These are phyloP conservation scores for Aspergillus vadensis DNA, from an alignment of 2,329 filamentous ascomycete species.

Conservation along the genomic window DNA sequence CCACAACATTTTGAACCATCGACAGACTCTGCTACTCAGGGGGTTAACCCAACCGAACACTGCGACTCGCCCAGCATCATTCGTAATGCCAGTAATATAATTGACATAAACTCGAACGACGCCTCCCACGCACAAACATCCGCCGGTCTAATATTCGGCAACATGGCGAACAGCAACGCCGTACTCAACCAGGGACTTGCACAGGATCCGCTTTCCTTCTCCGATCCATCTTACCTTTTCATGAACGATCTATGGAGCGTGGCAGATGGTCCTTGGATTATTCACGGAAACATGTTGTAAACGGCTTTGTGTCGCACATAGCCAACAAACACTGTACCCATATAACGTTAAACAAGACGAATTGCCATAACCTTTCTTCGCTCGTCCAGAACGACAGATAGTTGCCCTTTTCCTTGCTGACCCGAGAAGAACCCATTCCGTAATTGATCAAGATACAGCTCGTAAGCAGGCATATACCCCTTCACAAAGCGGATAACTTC, in stretches of 20 bases:
- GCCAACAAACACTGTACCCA: too few relatives aligned
- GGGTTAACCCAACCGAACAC: background rate
- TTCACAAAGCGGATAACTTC: background rate
- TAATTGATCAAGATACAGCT: background rate
- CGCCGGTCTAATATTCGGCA: background rate
- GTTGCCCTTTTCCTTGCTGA: background rate
- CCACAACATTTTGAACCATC: background rate
- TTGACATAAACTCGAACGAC: background rate
- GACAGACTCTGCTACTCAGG: background rate
- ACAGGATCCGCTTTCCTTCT: background rate
- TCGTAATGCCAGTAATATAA: background rate
- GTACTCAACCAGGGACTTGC: background rate
- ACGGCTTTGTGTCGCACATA: too few relatives aligned
- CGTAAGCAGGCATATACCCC: slow-evolving; percentile 7
- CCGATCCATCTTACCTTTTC: slow-evolving; percentile 16
- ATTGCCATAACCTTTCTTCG: background rate
- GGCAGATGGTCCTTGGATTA: slow-evolving; percentile 38
- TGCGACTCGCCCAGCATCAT: background rate
- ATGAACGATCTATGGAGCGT: slow-evolving; percentile 31
- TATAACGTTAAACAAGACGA: too few relatives aligned
- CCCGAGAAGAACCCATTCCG: background rate
- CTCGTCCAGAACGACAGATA: background rate
- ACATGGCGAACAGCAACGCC: background rate
- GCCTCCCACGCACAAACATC: too few relatives aligned
- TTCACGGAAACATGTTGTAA: slow-evolving; percentile 25